A percentile compares a stretch with the other conserved stretches of the same genome.
phyloP scores from a whole-genome alignment of 1,284 basidiomycete species.

The Athelia psychrophila region DNA sequence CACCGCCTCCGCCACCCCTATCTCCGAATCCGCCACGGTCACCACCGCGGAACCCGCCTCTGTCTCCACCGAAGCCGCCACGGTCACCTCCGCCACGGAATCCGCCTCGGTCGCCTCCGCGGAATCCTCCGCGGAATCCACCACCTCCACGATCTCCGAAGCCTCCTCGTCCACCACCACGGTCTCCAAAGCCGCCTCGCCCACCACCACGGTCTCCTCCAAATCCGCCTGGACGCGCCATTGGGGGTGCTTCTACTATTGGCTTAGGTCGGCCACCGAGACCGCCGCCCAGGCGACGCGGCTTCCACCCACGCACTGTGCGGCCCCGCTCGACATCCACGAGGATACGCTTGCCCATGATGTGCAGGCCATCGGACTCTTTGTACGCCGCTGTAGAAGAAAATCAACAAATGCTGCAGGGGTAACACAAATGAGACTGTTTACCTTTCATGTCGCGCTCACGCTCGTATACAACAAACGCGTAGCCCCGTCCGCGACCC shows the following conservation, averaged over 20 bases:
- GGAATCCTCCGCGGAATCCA: conserved; percentile 26
- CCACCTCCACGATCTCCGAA: conserved; percentile 39
- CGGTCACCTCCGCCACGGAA: conserved; percentile 34
- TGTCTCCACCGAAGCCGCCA: conserved; percentile 27
- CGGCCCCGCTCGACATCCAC: conserved; percentile 98
- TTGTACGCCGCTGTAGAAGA: conserved; percentile 86
- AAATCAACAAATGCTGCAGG: conserved; percentile 16
- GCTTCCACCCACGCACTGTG: conserved; percentile 98
- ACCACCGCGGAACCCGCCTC: conserved; percentile 23
- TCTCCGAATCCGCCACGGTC: conserved; percentile 29
- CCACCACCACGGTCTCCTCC: conserved; percentile 39
- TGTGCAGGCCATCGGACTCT: conserved; percentile 96
- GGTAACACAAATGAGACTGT: conserved; percentile 16
- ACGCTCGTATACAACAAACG: conserved; percentile 96
- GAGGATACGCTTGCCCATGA: conserved; percentile 92
- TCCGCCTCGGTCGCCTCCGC: conserved; percentile 31
- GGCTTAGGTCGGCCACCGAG: conserved; percentile 94
- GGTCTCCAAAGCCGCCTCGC: conserved; percentile 37
- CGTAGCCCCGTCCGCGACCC: conserved; percentile 87
- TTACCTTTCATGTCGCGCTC: conserved; percentile 99
- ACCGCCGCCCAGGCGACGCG: conserved; percentile 91
- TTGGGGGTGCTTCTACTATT: conserved; percentile 47
- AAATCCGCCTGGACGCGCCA: conserved; percentile 36
- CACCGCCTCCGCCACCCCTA: conserved; percentile 32
- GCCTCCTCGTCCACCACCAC: conserved; percentile 37